phyloP scores from a whole-genome alignment of 2,329 filamentous ascomycete species.

The Ophiostoma quercus region DNA sequence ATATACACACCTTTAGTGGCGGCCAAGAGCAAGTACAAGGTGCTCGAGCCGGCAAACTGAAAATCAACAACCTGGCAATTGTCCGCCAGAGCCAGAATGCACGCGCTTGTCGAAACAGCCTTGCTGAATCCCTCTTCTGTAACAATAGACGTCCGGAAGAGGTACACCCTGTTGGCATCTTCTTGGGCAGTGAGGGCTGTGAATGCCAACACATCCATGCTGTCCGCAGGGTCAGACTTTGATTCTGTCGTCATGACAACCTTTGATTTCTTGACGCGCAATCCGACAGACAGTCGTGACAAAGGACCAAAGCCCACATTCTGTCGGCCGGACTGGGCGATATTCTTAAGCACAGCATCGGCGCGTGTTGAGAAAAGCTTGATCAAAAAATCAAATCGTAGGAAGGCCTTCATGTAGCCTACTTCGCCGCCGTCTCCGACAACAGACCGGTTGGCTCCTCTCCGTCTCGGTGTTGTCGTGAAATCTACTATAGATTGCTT shows the following conservation, averaged over 20 bases:
- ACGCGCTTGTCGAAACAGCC: conserved; percentile 37
- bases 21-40: conserved; percentile 55
- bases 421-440: conserved; percentile 28
- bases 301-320: conserved; percentile 62
- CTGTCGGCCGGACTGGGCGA: conserved; percentile 64
- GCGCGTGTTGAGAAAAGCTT: conserved; percentile 54
- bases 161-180: conserved; percentile 43
- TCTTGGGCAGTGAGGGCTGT: conserved; percentile 30
- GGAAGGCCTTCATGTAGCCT: conserved; percentile 47
- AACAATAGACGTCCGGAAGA: conserved; percentile 50
- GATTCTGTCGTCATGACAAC: conserved; percentile 48
- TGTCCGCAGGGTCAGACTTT: conserved; percentile 33
- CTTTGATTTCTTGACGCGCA: conserved; percentile 49
- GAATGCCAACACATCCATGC: conserved; percentile 36
- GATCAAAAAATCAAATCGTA: conserved; percentile 60
- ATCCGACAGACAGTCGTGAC: conserved; percentile 42
- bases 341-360: conserved; percentile 57
- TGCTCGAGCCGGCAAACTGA: conserved; percentile 61
- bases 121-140: conserved; percentile 57
- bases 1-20: conserved; percentile 32
- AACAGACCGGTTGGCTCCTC: background rate
- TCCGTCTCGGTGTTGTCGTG: background rate
- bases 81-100: conserved; percentile 40
- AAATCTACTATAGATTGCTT: background rate
- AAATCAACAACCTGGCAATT: conserved; percentile 51